These are phyloP conservation scores for Penicillium sp. DNA, from an alignment of 2,329 filamentous ascomycete genomes.

Conservation along the genomic window DNA sequence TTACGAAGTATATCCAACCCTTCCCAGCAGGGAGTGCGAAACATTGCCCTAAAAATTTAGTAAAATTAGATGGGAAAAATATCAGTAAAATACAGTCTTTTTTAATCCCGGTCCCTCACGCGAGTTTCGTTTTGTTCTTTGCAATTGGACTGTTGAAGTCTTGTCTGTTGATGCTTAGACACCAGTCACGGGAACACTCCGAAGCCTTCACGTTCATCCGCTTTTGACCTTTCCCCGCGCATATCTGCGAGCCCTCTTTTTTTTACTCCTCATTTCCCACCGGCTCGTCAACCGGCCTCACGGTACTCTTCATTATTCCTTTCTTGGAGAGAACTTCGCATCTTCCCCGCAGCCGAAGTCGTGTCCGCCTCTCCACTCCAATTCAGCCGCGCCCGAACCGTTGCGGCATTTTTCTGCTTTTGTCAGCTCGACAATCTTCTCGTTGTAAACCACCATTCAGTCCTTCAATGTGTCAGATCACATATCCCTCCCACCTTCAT, in stretches of 20 bases:
- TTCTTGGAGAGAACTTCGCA: constrained; percentile 7
- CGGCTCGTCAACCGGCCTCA: background rate
- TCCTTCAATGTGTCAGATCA: constrained; percentile 27
- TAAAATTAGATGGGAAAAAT: background rate
- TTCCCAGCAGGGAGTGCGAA: constrained; percentile 2
- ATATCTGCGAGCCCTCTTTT: constrained; percentile 1
- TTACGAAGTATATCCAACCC: constrained; percentile 19
- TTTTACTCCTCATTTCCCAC: constrained; percentile 1
- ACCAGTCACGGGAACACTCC: constrained; percentile 29
- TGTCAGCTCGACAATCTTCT: constrained; percentile 13
- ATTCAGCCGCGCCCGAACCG: constrained; percentile 21
- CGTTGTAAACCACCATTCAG: constrained; percentile 1
- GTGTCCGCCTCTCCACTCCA: constrained; percentile 25
- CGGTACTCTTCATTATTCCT: background rate
- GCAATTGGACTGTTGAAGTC: constrained; percentile 24
- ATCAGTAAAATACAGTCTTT: background rate
- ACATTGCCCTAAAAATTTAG: background rate
- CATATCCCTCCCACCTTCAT: constrained; percentile 13
- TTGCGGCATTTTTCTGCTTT: constrained; percentile 26
- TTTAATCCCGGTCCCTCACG: background rate
- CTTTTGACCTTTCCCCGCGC: constrained; percentile 9
- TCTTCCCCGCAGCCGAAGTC: constrained; percentile 27
- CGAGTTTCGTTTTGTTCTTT: constrained; percentile 8
- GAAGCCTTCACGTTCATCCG: constrained; percentile 7
- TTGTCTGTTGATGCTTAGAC: constrained; percentile 18